Conservation (phyloP, 1,284 basidiomycete species). For the Stygiomarasmius scandens region DNA sequence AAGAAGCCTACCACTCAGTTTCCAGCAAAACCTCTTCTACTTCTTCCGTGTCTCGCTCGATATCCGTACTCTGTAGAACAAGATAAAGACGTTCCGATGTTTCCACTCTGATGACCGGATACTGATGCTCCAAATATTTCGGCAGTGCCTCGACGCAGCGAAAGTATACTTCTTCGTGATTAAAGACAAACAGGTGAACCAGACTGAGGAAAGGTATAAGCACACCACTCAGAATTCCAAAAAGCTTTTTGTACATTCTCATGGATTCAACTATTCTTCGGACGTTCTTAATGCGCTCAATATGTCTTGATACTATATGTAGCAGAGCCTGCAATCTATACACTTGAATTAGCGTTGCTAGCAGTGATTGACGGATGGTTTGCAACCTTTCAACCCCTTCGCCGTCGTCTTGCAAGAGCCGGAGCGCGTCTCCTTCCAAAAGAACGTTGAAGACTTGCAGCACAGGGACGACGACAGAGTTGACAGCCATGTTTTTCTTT, state of each 20-base stretch:
- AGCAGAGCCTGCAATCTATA: slow-evolving; percentile 50
- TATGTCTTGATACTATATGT: slow-evolving; percentile 58
- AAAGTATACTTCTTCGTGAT: slow-evolving; percentile 44
- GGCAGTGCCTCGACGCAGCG: slow-evolving; percentile 51
- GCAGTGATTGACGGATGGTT: neutral
- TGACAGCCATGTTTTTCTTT: slow-evolving; percentile 58
- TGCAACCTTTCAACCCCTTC: slow-evolving; percentile 55
- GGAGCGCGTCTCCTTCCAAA: slow-evolving; percentile 65
- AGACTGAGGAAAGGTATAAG: slow-evolving; percentile 44
- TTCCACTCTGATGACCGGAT: slow-evolving; percentile 78
- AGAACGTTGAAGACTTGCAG: slow-evolving; percentile 76
- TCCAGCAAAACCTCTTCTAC: slow-evolving; percentile 79
- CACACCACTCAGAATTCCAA: neutral
- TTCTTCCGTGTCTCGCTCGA: slow-evolving; percentile 66
- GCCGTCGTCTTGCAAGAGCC: slow-evolving; percentile 43
- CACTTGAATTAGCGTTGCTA: slow-evolving; percentile 13
- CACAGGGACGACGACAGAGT: slow-evolving; percentile 76
- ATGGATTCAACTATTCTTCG: slow-evolving; percentile 78
- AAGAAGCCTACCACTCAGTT: slow-evolving; percentile 72
- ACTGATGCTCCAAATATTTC: slow-evolving; percentile 74
- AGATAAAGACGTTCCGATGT: slow-evolving; percentile 84
- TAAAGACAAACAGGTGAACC: slow-evolving; percentile 62
- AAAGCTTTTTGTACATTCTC: slow-evolving; percentile 65
- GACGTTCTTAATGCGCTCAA: slow-evolving; percentile 73
- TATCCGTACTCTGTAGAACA: slow-evolving; percentile 67